Evolutionary conservation across 371 early-diverging fungal genomes (phyloP).

Genomic region (Rhizopus delemar): DNA sequence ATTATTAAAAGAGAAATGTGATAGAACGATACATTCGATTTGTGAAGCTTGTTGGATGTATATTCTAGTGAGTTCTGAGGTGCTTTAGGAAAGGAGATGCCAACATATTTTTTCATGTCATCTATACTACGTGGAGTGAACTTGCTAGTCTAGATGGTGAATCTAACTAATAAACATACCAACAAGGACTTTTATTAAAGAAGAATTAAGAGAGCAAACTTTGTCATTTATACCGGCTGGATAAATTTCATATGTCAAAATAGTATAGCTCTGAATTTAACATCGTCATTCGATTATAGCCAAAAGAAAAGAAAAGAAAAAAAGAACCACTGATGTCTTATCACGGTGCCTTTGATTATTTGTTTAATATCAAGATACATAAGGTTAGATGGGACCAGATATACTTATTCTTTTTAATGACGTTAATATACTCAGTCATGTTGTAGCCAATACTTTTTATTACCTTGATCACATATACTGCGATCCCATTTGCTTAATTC

Average conservation of each 20-base stretch:
- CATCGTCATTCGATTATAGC: background rate
- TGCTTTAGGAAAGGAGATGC: too few species aligned
- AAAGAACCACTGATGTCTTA: constrained; percentile 54
- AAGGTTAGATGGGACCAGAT: constrained; percentile 48
- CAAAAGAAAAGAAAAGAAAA: background rate
- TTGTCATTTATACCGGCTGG: constrained; percentile 46
- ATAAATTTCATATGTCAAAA: constrained; percentile 19
- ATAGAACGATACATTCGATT: too few species aligned
- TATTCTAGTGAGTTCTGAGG: too few species aligned
- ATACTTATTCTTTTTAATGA: constrained; percentile 25
- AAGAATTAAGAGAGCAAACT: constrained; percentile 34
- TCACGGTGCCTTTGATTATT: constrained; percentile 58
- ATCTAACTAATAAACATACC: constrained; percentile 39
- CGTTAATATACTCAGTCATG: constrained; percentile 37
- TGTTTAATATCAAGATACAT: constrained; percentile 43
- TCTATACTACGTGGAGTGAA: too few species aligned
- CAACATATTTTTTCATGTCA: too few species aligned
- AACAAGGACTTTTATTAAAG: constrained; percentile 27
- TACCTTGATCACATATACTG: constrained; percentile 53
- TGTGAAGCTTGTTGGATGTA: too few species aligned
- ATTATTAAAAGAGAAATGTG: too few species aligned
- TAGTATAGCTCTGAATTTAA: background rate
- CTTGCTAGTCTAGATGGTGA: constrained; percentile 37
- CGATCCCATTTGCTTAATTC: constrained; percentile 52
- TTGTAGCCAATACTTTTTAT: constrained; percentile 44